These are phyloP conservation scores for Yamadazyma nakazawae DNA, from an alignment of 805 yeast genomes.

Conservation along the genomic window DNA sequence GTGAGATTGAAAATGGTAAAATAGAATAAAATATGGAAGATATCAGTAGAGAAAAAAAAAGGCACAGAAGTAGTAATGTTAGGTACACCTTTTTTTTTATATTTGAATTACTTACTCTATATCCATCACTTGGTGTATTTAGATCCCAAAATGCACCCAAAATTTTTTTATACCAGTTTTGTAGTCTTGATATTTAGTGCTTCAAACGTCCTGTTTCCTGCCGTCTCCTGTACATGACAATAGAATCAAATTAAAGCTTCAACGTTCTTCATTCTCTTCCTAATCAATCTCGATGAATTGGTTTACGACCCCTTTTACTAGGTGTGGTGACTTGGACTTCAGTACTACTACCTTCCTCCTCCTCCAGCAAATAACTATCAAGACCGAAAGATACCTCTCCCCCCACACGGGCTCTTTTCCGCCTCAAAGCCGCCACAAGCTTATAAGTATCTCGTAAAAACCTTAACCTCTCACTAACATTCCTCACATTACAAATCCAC, in stretches of 20 bases:
- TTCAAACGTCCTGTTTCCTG: too few relatives aligned
- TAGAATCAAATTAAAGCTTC: too few relatives aligned
- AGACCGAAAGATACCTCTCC: background rate
- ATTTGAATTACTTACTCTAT: too few relatives aligned
- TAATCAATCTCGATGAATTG: background rate
- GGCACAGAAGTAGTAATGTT: too few relatives aligned
- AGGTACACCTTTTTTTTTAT: too few relatives aligned
- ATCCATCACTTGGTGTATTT: too few relatives aligned
- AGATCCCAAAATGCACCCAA: too few relatives aligned
- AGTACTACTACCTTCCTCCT: slow-evolving; percentile 11
- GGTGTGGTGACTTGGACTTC: background rate
- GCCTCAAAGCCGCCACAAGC: slow-evolving; percentile 22
- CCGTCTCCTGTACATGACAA: too few relatives aligned
- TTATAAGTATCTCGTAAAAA: slow-evolving; percentile 27
- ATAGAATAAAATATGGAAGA: background rate
- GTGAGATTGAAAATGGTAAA: background rate
- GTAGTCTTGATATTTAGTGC: too few relatives aligned
- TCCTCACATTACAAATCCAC: slow-evolving; percentile 24
- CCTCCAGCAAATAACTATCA: slow-evolving; percentile 9
- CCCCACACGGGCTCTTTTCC: slow-evolving; percentile 9
- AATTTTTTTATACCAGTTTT: too few relatives aligned
- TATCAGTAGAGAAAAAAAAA: too few relatives aligned
- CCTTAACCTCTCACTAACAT: slow-evolving; percentile 25
- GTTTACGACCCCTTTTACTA: slow-evolving; percentile 1
- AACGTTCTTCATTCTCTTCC: background rate